Evolutionary conservation across 345 rosid species (phyloP), one percentile per base, ranked within the genome.

Genomic region (Populus alba): DNA sequence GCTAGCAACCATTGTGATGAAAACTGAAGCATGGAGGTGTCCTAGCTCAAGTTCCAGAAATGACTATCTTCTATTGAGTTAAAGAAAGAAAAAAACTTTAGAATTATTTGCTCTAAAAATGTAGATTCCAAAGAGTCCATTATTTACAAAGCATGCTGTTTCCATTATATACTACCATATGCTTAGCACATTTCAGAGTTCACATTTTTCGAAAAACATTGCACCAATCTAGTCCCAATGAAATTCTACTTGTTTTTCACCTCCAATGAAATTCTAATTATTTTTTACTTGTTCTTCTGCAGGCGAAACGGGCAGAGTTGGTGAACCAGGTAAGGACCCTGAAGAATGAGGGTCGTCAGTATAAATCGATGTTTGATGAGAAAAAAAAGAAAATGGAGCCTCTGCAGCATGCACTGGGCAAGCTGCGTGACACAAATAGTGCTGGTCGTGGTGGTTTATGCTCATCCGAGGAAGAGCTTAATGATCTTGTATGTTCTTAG

Each of bases 401-500:
- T 4, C 82, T 97, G 83, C 94, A 91, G 81, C 92, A 94, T 83
- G 98, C 97, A 49, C 87, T 97, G 78, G 94, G 97, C 66, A 92
- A 97, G 88, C 88, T 92, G 76, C 92, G 90, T 38, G 77, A 74
- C 74, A 77, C 87, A 70, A 86, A 83, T 25, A 61, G 63, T 77
- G 74, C 78, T 69, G 78, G 79, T 77, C 87, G 85, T 75, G 89
- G 86, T 66, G 88, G 83, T 51, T 67, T 94, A 77, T 97, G 98
- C 85, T 91, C 99, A n/a, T 91, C 97, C 5, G 96, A 90, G 87
- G 88, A 92, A 81, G 98, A 97, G 87, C 92, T 97, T 45, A 86
- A 97, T 77, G 89, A 83, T 68, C 51, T 85, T 78, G 99, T 94
- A 92, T 81, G 89, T 80, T 57, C 8, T n/a, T 75, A 71, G 45